Base-by-base conservation (phyloP, 2,329 filamentous ascomycete genomes). In the Lachnellula arida region DNA sequence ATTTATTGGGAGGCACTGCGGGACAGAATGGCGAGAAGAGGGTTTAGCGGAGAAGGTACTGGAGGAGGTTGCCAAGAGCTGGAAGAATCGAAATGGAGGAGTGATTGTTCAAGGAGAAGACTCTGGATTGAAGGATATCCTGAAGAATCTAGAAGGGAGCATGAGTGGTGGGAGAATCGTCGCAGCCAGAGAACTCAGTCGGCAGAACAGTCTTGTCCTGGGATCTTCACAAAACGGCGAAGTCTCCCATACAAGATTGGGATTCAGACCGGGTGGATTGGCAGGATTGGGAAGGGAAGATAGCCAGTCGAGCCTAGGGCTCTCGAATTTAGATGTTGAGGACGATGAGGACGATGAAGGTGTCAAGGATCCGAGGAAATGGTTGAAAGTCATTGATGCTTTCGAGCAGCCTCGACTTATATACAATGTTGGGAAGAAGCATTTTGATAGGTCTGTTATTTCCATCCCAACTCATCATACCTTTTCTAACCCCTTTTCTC, bases 11-110 rank as follows among this genome's bases (percentile, higher is more conserved):
- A 87, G 89, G 64, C 88, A 96, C 72, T 99, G 94, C 71, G 94
- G 94, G 35, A 92, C 92, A 55, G 91, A 86, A 85, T 99, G 94
- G 94, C 84, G 93, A 66, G 92, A 97, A 75, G 91, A 96, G 70
- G 93, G 95, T 0, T 77, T 97, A 34, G 94, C 92, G 2, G 95
- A 99, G 72, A 87, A 87, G 63, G 90, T 97, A 12, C 75, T 99
- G 37, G 94, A 99, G 67, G 94, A 97, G 72, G 84, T 92, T 7
- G 92, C 94, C 1, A 88, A 89, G 71, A 82, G 83, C 63, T 99
- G 94, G 95, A 97, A 97, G 76, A 89, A 87, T 63, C 81, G 87
- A 57, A 91, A 89, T 69, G 91, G 91, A 1, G 89, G 89, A 22
- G 89, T 96, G 53, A 96, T 99, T 62, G 89, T 99, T 2, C 91